These are phyloP conservation scores for Erodium moschatum DNA, from an alignment of 441 rosid genomes.

Conservation along the genomic window DNA sequence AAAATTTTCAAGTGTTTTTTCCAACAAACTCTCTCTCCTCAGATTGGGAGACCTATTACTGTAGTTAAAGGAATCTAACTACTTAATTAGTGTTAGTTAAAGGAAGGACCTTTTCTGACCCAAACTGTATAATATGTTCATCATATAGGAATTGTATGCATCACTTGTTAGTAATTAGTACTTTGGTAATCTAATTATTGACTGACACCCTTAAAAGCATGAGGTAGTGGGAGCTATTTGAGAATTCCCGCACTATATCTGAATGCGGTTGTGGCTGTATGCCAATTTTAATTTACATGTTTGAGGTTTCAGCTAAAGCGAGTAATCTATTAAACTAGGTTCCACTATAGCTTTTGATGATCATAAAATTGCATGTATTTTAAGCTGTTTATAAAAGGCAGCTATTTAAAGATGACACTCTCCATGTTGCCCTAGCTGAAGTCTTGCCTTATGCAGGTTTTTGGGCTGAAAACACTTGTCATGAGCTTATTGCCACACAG, in stretches of 20 bases:
- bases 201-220: neutral
- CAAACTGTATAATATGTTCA: neutral
- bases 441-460: conserved; percentile 48
- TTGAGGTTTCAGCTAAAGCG: neutral
- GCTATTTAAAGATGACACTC: neutral
- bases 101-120: too few relatives aligned
- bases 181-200: neutral
- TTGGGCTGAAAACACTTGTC: conserved; percentile 78
- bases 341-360: too few relatives aligned
- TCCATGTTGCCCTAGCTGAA: conserved; percentile 13
- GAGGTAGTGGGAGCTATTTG: neutral
- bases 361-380: too few relatives aligned
- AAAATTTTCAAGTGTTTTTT: conserved; percentile 2
- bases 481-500: conserved; percentile 71
- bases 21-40: neutral
- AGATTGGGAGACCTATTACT: neutral
- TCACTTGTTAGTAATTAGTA: neutral
- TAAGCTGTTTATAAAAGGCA: too few relatives aligned
- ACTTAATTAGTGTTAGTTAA: neutral
- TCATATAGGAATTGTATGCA: neutral
- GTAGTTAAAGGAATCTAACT: neutral
- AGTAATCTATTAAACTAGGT: neutral
- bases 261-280: neutral
- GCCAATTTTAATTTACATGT: neutral
- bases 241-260: neutral